These are phyloP conservation scores for Hura crepitans DNA, from an alignment of 441 rosid species.

Conservation along the genomic window DNA sequence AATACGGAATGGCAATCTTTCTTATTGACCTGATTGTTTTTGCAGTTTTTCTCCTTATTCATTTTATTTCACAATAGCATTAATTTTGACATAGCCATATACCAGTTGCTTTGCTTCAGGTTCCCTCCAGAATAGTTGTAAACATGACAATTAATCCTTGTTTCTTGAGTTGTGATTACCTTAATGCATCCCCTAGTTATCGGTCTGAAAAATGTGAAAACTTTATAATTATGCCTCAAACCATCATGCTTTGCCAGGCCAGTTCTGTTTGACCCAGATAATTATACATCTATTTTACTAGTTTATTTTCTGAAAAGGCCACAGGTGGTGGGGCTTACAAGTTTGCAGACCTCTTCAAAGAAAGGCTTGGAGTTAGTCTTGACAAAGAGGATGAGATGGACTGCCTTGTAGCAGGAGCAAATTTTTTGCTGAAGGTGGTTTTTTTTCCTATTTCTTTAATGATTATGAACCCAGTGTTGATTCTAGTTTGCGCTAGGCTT, in stretches of 20 bases:
- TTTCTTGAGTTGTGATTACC: background rate
- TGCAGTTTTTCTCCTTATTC: background rate
- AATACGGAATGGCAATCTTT: background rate
- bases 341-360: constrained; percentile 90
- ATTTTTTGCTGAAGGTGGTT: constrained; percentile 89
- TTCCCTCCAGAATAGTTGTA: background rate
- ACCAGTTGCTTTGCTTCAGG: background rate
- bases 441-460: background rate
- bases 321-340: constrained; percentile 99
- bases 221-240: background rate
- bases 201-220: background rate
- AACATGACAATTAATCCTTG: background rate
- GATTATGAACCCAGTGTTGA: background rate
- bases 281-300: constrained; percentile 26
- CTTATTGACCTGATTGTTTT: background rate
- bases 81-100: background rate
- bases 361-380: constrained; percentile 86
- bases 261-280: background rate
- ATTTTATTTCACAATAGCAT: background rate
- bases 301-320: constrained; percentile 59
- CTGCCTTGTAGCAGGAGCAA: constrained; percentile 97
- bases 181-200: background rate
- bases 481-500: background rate
- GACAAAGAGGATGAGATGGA: constrained; percentile 99
- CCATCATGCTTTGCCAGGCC: background rate